phyloP scores from a whole-genome alignment of 2,329 filamentous ascomycete species.

The Penicillium carneum region DNA sequence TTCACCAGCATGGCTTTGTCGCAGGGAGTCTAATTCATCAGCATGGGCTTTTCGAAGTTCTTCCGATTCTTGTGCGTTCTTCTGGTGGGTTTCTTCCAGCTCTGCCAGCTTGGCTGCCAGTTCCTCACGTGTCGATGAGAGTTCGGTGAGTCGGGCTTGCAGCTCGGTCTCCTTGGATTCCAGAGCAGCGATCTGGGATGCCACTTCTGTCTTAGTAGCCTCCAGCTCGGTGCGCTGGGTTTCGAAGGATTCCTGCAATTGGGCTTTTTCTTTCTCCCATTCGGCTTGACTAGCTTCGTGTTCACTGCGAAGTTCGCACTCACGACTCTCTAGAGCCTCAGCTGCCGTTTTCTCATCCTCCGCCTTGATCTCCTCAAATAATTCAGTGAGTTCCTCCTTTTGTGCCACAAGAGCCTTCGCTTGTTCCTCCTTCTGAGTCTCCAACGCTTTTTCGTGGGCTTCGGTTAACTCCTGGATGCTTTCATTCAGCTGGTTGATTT shows the following conservation, averaged over 20 bases:
- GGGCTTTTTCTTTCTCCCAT: slow-evolving; percentile 49
- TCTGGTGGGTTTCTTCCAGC: slow-evolving; percentile 41
- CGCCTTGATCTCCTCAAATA: slow-evolving; percentile 57
- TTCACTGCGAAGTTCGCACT: slow-evolving; percentile 55
- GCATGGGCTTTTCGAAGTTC: slow-evolving; percentile 36
- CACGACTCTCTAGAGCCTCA: slow-evolving; percentile 47
- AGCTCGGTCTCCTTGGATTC: slow-evolving; percentile 46
- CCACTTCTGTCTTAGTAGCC: slow-evolving; percentile 39
- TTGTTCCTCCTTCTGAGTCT: slow-evolving; percentile 44
- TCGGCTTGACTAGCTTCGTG: slow-evolving; percentile 45
- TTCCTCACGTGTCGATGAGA: slow-evolving; percentile 39
- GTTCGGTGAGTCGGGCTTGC: slow-evolving; percentile 38
- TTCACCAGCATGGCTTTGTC: slow-evolving; percentile 36
- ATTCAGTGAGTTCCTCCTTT: slow-evolving; percentile 55
- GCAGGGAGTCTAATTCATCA: slow-evolving; percentile 38
- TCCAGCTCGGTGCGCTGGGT: slow-evolving; percentile 49
- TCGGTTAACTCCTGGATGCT: slow-evolving; percentile 53
- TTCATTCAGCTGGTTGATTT: slow-evolving; percentile 49
- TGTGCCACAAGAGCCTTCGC: slow-evolving; percentile 50
- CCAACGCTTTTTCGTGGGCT: slow-evolving; percentile 52
- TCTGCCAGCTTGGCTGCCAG: slow-evolving; percentile 42
- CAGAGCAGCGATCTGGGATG: slow-evolving; percentile 44
- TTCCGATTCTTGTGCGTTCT: slow-evolving; percentile 40
- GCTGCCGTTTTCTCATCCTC: slow-evolving; percentile 52
- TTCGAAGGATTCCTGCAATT: slow-evolving; percentile 48